A percentile compares a stretch with the other conserved stretches of the same genome.
Evolutionary conservation across 106 monocot species (phyloP).

Genomic region (Apostasia ramifera): DNA sequence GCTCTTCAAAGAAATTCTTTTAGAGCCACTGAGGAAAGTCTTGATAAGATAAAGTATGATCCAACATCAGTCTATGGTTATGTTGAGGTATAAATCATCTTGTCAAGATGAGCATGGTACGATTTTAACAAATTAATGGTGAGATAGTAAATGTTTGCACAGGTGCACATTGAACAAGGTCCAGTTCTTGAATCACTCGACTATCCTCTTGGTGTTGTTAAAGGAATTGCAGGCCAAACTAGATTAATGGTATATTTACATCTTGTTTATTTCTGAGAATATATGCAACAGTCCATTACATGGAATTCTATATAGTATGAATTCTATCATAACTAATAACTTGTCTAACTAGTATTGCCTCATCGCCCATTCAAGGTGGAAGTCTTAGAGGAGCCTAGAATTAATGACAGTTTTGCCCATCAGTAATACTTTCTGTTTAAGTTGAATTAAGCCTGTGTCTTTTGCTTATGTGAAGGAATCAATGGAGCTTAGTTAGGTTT

Average conservation of each 20-base stretch:
- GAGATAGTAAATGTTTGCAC: neutral
- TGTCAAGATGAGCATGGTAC: neutral
- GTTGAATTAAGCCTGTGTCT: no score
- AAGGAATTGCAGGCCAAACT: slow-evolving; percentile 97
- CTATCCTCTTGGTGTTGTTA: slow-evolving; percentile 80
- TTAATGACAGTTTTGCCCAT: no score
- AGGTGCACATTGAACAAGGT: slow-evolving; percentile 99
- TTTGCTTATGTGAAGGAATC: no score
- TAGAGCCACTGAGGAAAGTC: slow-evolving; percentile 49
- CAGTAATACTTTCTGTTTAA: no score
- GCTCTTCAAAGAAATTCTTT: slow-evolving; percentile 55
- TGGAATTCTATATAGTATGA: no score
- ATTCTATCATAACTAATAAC: no score
- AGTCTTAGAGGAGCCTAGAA: no score
- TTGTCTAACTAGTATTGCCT: no score
- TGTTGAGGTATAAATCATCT: slow-evolving; percentile 54
- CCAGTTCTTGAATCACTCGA: slow-evolving; percentile 83
- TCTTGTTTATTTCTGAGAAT: no score
- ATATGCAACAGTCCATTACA: no score
- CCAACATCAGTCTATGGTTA: slow-evolving; percentile 68
- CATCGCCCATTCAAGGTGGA: no score
- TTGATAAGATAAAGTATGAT: slow-evolving; percentile 59
- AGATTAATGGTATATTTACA: slow-evolving; percentile 51
- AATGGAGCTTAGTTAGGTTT: no score
- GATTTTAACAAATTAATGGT: neutral